Percentiles rank a stretch among this genome's conserved stretches.
Conservation (phyloP, 306 rosid species). For the Datisca glomerata region DNA sequence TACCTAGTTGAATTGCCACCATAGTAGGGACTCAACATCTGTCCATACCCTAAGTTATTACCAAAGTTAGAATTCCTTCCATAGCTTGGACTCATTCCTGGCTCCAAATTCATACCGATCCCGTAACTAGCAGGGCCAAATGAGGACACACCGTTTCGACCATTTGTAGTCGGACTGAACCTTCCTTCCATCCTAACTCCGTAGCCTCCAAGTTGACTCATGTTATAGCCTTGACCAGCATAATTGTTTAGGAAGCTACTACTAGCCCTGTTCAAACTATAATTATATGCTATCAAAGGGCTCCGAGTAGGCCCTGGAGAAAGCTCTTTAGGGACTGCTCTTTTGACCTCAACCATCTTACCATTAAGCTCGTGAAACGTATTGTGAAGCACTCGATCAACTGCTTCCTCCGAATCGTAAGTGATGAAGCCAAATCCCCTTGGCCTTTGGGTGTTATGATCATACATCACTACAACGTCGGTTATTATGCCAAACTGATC, state of each 20-base stretch:
- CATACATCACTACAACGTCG: constrained; percentile 94
- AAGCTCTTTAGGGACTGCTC: constrained; percentile 90
- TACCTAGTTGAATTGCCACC: constrained; percentile 59
- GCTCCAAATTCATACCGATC: constrained; percentile 66
- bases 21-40: constrained; percentile 53
- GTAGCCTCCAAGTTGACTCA: constrained; percentile 73
- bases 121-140: constrained; percentile 62
- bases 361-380: constrained; percentile 88
- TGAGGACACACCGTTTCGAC: constrained; percentile 67
- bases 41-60: constrained; percentile 63
- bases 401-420: constrained; percentile 84
- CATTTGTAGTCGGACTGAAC: constrained; percentile 56
- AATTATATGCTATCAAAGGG: constrained; percentile 61
- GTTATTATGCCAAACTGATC: constrained; percentile 77
- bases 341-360: constrained; percentile 91
- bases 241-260: constrained; percentile 48
- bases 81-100: constrained; percentile 60
- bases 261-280: constrained; percentile 50
- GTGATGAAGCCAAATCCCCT: constrained; percentile 97
- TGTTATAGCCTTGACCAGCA: constrained; percentile 70
- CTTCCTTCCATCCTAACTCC: constrained; percentile 84
- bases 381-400: constrained; percentile 68
- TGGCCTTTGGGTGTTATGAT: constrained; percentile 93
- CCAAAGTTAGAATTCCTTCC: constrained; percentile 55
- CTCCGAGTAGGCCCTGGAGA: constrained; percentile 69